Percentiles rank a stretch among this genome's conserved stretches.
These are phyloP conservation scores for Coelastrella sp. DNA, from an alignment of 139 green algal species.

Conservation along the genomic window DNA sequence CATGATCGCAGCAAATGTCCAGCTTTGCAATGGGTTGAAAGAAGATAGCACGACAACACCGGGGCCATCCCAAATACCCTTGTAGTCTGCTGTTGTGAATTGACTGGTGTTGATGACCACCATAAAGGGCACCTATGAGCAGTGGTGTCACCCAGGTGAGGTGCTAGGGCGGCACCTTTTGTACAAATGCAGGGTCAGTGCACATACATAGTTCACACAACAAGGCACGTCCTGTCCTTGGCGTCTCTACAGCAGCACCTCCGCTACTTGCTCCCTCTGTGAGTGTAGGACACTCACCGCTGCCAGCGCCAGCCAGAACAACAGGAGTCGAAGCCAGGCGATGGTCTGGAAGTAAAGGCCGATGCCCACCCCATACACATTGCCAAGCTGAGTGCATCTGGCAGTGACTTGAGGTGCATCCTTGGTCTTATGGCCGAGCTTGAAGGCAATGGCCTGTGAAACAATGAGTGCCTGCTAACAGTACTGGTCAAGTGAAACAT, in stretches of 20 bases:
- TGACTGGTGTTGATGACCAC: constrained; percentile 46
- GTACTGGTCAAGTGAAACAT: no score
- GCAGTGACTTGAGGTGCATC: constrained; percentile 15
- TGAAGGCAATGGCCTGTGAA: constrained; percentile 11
- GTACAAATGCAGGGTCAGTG: not conserved
- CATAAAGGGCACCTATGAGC: constrained; percentile 37
- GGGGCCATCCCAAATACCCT: not conserved
- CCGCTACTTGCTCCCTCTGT: not conserved
- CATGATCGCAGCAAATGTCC: constrained; percentile 57
- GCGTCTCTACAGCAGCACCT: not conserved
- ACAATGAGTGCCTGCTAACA: no score
- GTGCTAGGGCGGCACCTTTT: not conserved
- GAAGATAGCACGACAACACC: constrained; percentile 11
- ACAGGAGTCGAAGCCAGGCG: constrained; percentile 44
- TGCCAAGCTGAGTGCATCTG: constrained; percentile 1
- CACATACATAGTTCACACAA: not conserved
- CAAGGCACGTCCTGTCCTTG: no score
- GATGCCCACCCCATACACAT: constrained; percentile 39
- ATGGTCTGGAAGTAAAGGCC: constrained; percentile 56
- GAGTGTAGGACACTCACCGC: not conserved
- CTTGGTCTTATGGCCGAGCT: constrained; percentile 23
- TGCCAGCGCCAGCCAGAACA: constrained; percentile 42
- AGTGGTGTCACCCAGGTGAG: not conserved
- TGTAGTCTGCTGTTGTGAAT: constrained; percentile 51
- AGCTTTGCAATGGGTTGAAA: constrained; percentile 33